phyloP scores from a whole-genome alignment of 371 early-diverging fungal genomes.

The Mucor lusitanicus region DNA sequence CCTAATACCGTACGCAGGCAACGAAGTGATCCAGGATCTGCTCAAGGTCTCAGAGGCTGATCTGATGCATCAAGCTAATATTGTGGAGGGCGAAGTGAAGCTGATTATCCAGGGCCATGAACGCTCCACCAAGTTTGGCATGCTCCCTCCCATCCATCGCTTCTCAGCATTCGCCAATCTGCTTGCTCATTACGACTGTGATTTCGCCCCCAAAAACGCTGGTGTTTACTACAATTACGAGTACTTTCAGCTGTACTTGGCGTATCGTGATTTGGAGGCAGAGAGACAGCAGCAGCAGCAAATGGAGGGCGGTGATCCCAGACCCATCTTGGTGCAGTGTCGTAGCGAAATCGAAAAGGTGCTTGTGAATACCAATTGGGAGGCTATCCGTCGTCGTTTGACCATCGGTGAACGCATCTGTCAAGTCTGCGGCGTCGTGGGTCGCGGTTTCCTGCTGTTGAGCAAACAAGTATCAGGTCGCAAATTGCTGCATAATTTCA shows the following conservation, averaged over 20 bases:
- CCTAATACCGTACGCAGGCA: slow-evolving; percentile 22
- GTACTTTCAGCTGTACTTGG: slow-evolving; percentile 48
- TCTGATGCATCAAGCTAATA: slow-evolving; percentile 45
- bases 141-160: slow-evolving; percentile 39
- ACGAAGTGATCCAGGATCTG: slow-evolving; percentile 46
- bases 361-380: slow-evolving; percentile 53
- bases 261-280: slow-evolving; percentile 45
- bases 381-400: slow-evolving; percentile 52
- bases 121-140: slow-evolving; percentile 36
- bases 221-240: slow-evolving; percentile 55
- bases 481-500: slow-evolving; percentile 52
- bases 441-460: slow-evolving; percentile 47
- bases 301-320: slow-evolving; percentile 29
- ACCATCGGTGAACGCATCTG: slow-evolving; percentile 55
- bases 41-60: slow-evolving; percentile 47
- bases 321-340: slow-evolving; percentile 43
- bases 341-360: slow-evolving; percentile 52
- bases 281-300: slow-evolving; percentile 38
- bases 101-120: slow-evolving; percentile 46
- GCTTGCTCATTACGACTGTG: slow-evolving; percentile 51
- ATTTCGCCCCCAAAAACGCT: slow-evolving; percentile 54
- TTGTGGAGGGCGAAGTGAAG: slow-evolving; percentile 44
- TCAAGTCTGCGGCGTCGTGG: slow-evolving; percentile 40
- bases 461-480: slow-evolving; percentile 54
- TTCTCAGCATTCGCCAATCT: slow-evolving; percentile 51